Base-by-base conservation (phyloP, 306 rosid genomes). In the Cucurbita maxima region DNA sequence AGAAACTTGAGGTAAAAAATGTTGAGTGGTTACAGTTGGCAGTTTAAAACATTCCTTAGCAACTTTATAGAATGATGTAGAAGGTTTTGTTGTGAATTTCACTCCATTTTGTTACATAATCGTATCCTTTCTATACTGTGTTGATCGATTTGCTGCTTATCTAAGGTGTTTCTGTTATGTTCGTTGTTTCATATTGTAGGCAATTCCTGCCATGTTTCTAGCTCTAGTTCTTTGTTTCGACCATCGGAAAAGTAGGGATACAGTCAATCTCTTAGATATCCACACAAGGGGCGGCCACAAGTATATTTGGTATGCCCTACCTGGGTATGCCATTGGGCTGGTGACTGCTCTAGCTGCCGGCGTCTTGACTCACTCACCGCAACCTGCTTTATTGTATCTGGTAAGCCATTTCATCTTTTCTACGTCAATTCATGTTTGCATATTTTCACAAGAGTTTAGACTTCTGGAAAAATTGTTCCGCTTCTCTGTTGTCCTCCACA, bases 371-470 rank as follows among this genome's bases (percentile, higher is more conserved):
- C 91, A 84, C 75, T 85, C 96, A 36, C 99, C 99, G 74, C 99
- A 95, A 79, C 99, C 99, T 11, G 97, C 97, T 14, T 96, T 95
- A 50, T 90, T 91, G 36, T 95, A 95, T 89, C 88, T 91, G 96
- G 97, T 95, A 95, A 51, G 19, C 74, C 45, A 58, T 47, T 38
- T 78, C 73, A 55, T 74, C 34, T 20, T 41, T 30, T 11, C 13
- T 10, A 64, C 5, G 3, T 19, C 71, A 2, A 6, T 64, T 41
- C 56, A 13, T 68, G 41, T 13, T 7, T 68, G 40, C 20, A 67
- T 44, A 22, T 67, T 60, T 60, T 67, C 48, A 47, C 14, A 45
- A 45, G 41, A 15, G 20, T 13, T 47, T 30, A 68, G 41, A 22
- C 25, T 48, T 6, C n/a, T 68, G 72, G 57, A 45, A 13, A 68